Evolutionary conservation across 148 eudicot species (phyloP).

Genomic region (Cornus kousa): DNA sequence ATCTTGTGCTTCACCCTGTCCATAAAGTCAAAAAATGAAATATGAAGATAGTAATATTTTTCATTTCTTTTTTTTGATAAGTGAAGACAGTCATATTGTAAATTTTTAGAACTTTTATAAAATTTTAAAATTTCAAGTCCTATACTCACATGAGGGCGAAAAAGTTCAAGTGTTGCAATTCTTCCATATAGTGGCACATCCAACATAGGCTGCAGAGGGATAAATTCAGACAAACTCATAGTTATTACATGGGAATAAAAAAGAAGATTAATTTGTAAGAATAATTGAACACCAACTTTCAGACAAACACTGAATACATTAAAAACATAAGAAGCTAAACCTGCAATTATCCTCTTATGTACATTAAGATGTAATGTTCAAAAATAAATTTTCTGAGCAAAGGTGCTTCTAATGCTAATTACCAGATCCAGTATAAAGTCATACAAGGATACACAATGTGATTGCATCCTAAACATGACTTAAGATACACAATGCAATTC

Average conservation of each 20-base stretch:
- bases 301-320: neutral
- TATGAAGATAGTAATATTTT: neutral
- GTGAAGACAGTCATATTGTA: no score
- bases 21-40: conserved; percentile 15
- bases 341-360: neutral
- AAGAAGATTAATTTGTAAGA: neutral
- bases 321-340: no score
- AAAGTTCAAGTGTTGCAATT: conserved; percentile 92
- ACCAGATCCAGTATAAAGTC: neutral
- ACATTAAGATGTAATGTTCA: neutral
- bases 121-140: neutral
- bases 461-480: no score
- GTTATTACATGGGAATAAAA: neutral
- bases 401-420: neutral
- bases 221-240: neutral
- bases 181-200: conserved; percentile 98
- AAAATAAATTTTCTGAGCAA: neutral
- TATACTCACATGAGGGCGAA: conserved; percentile 90
- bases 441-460: no score
- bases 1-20: conserved; percentile 96
- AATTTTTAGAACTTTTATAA: neutral
- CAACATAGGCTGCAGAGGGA: conserved; percentile 72
- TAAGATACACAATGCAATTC: no score
- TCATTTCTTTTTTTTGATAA: no score
- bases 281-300: neutral